phyloP scores from a whole-genome alignment of 306 rosid genomes.

The Malus sieversii region DNA sequence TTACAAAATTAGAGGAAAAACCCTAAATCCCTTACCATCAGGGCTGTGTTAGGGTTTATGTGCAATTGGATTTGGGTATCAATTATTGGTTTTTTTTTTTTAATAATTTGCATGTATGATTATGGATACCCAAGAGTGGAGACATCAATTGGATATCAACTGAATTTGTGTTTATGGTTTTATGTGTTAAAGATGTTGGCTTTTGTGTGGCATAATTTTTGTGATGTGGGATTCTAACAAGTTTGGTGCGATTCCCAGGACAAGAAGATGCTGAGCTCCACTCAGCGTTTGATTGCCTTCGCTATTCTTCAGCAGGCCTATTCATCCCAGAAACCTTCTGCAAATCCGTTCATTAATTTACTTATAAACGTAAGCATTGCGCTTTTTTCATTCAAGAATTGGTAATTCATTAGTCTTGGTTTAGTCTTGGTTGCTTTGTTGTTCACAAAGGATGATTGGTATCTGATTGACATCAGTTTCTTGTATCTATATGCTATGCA shows the following conservation, averaged over 20 bases:
- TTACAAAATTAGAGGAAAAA: neutral
- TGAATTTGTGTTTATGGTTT: neutral
- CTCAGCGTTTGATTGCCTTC: slow-evolving; percentile 67
- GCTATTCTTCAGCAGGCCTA: slow-evolving; percentile 63
- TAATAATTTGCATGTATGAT: neutral
- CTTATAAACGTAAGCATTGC: slow-evolving; percentile 51
- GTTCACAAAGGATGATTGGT: neutral
- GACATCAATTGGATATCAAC: neutral
- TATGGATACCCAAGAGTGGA: neutral
- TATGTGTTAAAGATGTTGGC: neutral
- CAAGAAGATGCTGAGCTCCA: slow-evolving; percentile 34
- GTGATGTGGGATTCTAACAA: neutral
- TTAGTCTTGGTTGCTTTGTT: neutral
- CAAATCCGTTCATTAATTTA: slow-evolving; percentile 67
- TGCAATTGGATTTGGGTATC: neutral
- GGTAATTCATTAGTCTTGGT: neutral
- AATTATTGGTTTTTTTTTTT: neutral
- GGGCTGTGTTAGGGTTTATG: neutral
- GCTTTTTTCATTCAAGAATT: neutral
- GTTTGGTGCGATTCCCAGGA: slow-evolving; percentile 23
- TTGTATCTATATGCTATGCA: neutral
- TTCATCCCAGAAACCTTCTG: slow-evolving; percentile 60
- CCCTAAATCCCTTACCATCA: neutral
- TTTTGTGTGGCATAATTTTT: neutral
- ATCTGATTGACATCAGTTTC: neutral